Evolutionary conservation across 352 stramenopile species (phyloP).

Genomic region (Globisporangium uncinulatum): DNA sequence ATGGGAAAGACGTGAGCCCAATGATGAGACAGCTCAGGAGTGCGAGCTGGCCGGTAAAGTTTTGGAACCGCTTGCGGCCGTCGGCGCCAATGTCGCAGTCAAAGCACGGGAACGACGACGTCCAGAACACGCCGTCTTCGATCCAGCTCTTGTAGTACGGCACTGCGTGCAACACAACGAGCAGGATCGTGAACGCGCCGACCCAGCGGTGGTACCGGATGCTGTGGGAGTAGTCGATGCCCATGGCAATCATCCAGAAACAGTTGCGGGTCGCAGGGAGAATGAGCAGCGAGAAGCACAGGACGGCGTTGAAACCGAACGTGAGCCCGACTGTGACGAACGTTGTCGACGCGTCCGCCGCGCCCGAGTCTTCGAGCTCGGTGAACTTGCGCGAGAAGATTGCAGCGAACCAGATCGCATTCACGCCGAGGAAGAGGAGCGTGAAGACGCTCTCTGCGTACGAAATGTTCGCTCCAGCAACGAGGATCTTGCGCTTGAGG

Average conservation of each 20-base stretch:
- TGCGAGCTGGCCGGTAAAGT: conserved; percentile 71
- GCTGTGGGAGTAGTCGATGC: conserved; percentile 80
- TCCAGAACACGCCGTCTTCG: conserved; percentile 42
- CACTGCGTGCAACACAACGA: conserved; percentile 56
- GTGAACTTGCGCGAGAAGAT: conserved; percentile 69
- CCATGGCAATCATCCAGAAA: conserved; percentile 82
- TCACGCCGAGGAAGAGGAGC: conserved; percentile 68
- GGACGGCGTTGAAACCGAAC: conserved; percentile 71
- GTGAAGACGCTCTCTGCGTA: conserved; percentile 71
- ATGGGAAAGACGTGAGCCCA: conserved; percentile 61
- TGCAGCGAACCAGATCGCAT: conserved; percentile 75
- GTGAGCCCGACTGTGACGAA: conserved; percentile 51
- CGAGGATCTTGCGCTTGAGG: conserved; percentile 75
- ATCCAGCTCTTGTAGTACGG: conserved; percentile 76
- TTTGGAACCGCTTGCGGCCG: conserved; percentile 62
- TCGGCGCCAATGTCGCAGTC: conserved; percentile 62
- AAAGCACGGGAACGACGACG: conserved; percentile 54
- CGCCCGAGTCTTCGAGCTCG: conserved; percentile 40
- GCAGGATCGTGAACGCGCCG: conserved; percentile 59
- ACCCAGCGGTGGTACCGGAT: conserved; percentile 90
- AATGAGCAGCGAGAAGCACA: conserved; percentile 59
- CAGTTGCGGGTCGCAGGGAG: conserved; percentile 65
- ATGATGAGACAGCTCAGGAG: conserved; percentile 71
- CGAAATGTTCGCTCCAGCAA: conserved; percentile 67
- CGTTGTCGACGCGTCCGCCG: conserved; percentile 31